Evolutionary conservation across 768 basidiomycete genomes (phyloP), one percentile per base, ranked within the genome.

Genomic region (Suillus brevipes): DNA sequence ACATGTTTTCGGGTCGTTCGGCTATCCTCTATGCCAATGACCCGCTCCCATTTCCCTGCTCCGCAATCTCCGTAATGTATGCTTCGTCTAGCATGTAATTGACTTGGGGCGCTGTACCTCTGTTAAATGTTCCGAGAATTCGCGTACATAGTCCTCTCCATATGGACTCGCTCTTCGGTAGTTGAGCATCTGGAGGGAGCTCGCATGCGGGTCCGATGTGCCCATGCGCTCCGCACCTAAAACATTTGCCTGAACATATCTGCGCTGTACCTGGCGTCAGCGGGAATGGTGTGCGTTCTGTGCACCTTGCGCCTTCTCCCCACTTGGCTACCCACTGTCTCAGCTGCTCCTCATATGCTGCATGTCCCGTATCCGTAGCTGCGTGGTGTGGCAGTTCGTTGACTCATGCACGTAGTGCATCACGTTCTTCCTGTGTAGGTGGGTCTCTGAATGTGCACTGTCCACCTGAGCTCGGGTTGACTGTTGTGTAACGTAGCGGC

Each of bases 1-100:
- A 28, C 1, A 3, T 28, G 28, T 28, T 28, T 28, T 28, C 3
- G 60, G 60, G 60, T 45, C 36, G 18, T 43, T 18, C 2, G 8
- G 42, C 18, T 28, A 28, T 45, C 60, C 60, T 61, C 60, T 34
- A 61, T 3, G 18, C 60, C 28, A 6, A 61, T 2, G 36, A 45
- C 60, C 60, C 43, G 2, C 20, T 4, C 10, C 60, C 60, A 14
- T 61, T 61, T 61, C 60, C 60, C 60, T 61, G 60, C 0, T 45
- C 43, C 3, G 1, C 23, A 4, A 2, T 18, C 1, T 49, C n/a
- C 12, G n/a, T n/a, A 13, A 23, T 3, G 2, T 7, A 43, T 10
- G 13, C 20, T 2, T 61, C 12, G 1, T 47, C 12, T 0, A 47
- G 4, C 23, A 49, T 6, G 1, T 13, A 5, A 25, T 49, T 47